Base-by-base conservation (phyloP, 306 rosid species). In the Prosopis cineraria region DNA sequence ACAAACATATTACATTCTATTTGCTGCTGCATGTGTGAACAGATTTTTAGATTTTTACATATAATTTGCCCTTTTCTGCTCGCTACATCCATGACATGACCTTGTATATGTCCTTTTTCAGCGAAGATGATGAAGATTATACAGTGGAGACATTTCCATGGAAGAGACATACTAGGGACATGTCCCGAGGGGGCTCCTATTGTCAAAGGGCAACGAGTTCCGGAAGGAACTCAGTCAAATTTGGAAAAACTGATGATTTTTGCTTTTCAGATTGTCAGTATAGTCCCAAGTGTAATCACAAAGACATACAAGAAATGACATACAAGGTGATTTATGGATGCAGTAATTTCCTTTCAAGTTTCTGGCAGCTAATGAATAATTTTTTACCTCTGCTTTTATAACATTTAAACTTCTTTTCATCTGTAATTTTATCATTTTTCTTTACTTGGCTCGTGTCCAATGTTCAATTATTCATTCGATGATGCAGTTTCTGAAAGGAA, bases 111-210 rank as follows among this genome's bases (percentile, higher is more conserved):
- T 77, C n/a, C 66, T 10, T 30, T 70, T 84, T 73, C 90, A 90
- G 94, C 16, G 92, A 90, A 29, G 81, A 80, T 24, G 76, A 80
- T 73, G 88, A 84, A 64, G 85, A 78, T 66, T 65, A 80, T 84
- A 37, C 79, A 34, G 71, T 64, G 41, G 94, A 82, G 68, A 67
- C 73, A 43, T 90, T 73, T 72, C 94, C 92, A 10, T 90, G 94
- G 94, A 88, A 67, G 77, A 80, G 85, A 73, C 90, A 82, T 31
- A 68, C 86, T 39, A 87, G 89, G 76, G 87, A 85, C 11, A 27
- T 77, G 80, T 83, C 82, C 62, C 82, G 78, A 34, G 82, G 84
- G 66, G 84, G 84, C 77, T 66, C 87, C 52, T 70, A 76, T 74
- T 77, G 67, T 30, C 80, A 55, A 79, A 82, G 84, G 79, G 76